Evolutionary conservation across 495 filamentous ascomycete species (phyloP).

Genomic region (Hyaloscypha bicolor): DNA sequence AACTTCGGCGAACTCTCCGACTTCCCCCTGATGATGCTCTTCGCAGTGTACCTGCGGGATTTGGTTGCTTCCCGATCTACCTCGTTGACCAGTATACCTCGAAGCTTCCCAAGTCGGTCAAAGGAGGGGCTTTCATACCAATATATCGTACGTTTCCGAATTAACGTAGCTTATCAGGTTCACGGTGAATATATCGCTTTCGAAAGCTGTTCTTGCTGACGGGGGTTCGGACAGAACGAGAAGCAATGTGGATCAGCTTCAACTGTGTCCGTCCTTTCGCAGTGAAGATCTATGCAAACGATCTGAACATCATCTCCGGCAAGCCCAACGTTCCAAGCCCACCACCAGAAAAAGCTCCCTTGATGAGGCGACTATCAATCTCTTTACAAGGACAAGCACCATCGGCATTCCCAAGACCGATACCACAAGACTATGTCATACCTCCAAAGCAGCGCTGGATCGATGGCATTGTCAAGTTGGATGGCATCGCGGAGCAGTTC

Average conservation of each 20-base stretch:
- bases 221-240: conserved; percentile 3
- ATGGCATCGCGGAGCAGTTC: conserved; percentile 43
- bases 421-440: conserved; percentile 49
- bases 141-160: conserved; percentile 8
- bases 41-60: background rate
- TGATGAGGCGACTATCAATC: background rate
- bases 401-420: background rate
- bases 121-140: conserved; percentile 11
- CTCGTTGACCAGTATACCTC: background rate
- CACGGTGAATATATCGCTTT: too few species aligned
- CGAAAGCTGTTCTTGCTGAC: background rate
- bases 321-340: conserved; percentile 35
- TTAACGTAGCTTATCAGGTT: background rate
- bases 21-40: background rate
- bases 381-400: background rate
- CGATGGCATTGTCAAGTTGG: conserved; percentile 43
- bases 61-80: conserved; percentile 11
- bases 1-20: conserved; percentile 3
- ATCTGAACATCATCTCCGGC: conserved; percentile 52
- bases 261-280: conserved; percentile 35
- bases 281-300: conserved; percentile 48
- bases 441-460: conserved; percentile 47
- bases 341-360: background rate
- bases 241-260: conserved; percentile 51
- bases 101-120: background rate